Conservation (phyloP, 208 protist genomes). For the Tritrichomonas musculus region DNA sequence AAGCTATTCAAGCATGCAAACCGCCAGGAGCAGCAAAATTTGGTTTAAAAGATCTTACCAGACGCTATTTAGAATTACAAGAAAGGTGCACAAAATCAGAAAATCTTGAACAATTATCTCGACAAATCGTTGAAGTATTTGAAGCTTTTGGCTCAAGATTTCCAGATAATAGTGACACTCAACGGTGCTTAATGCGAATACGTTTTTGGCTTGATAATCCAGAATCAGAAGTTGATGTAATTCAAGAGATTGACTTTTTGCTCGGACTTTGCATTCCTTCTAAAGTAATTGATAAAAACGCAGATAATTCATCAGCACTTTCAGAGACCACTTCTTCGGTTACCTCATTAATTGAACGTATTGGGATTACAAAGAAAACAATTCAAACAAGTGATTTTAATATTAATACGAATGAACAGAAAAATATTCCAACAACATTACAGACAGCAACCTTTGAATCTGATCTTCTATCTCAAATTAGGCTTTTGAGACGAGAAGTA, state of each 20-base stretch:
- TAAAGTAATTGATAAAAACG: no score
- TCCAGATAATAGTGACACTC: not conserved
- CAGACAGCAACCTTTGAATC: no score
- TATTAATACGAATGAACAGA: no score
- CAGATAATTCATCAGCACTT: no score
- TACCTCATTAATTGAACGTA: no score
- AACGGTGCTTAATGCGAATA: not conserved
- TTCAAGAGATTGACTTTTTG: slow-evolving; percentile 26
- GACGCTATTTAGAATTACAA: not conserved
- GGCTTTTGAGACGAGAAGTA: no score
- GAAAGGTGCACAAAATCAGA: not conserved
- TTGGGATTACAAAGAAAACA: no score
- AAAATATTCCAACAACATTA: no score
- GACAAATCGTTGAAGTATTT: not conserved
- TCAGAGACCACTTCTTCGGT: no score
- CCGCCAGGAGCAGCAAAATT: not conserved
- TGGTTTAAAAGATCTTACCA: not conserved
- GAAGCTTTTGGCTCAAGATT: not conserved
- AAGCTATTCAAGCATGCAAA: not conserved
- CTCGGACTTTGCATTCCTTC: not conserved
- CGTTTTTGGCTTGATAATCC: not conserved
- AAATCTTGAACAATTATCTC: not conserved
- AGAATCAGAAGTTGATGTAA: not conserved
- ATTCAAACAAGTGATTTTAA: no score
- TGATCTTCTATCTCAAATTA: no score